phyloP scores from a whole-genome alignment of 352 stramenopile genomes.

The Pseudoperonospora humuli region DNA sequence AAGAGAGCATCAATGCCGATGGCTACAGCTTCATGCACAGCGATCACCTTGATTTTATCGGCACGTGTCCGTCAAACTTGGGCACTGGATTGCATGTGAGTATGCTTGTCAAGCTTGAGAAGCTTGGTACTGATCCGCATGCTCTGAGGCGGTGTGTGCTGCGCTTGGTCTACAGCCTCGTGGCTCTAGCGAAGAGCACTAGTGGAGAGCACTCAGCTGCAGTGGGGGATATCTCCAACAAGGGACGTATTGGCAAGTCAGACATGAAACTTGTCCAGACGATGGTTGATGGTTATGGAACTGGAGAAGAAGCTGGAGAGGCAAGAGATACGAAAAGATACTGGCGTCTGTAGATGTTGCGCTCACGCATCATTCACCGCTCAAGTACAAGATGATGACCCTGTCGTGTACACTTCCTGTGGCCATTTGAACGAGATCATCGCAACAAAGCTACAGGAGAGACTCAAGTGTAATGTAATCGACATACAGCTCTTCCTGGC shows the following conservation, averaged over 20 bases:
- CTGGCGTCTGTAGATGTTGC: too few species aligned
- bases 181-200: too few species aligned
- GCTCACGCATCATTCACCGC: too few species aligned
- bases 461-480: too few species aligned
- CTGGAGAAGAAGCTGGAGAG: constrained; percentile 85
- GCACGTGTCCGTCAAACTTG: constrained; percentile 65
- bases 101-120: constrained; percentile 62
- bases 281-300: constrained; percentile 91
- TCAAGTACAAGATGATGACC: too few species aligned
- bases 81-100: constrained; percentile 60
- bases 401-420: too few species aligned
- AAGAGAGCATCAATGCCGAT: constrained; percentile 51
- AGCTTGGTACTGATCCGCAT: constrained; percentile 52
- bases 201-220: constrained; percentile 63
- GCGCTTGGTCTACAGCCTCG: constrained; percentile 48
- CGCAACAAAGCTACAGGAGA: too few species aligned
- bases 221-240: constrained; percentile 83
- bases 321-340: too few species aligned
- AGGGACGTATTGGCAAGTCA: constrained; percentile 77
- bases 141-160: constrained; percentile 41
- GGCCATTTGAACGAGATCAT: too few species aligned
- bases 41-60: constrained; percentile 57
- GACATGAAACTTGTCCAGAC: constrained; percentile 88
- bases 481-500: too few species aligned
- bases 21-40: constrained; percentile 62